Conservation (phyloP, 202 grass and related monocot species). For the Bolboschoenoplectus hybrid region DNA sequence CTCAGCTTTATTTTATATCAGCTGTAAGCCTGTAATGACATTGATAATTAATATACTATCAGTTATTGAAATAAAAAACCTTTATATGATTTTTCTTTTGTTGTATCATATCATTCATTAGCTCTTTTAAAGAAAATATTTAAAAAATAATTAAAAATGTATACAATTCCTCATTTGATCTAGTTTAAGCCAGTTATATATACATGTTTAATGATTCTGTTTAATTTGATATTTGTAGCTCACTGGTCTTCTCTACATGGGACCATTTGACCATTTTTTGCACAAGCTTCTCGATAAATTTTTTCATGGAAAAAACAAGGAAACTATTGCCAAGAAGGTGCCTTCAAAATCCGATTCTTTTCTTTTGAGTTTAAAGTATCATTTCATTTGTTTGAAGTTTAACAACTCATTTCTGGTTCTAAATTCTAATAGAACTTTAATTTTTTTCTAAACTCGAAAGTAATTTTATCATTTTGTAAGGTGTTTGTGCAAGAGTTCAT, state of each 20-base stretch:
- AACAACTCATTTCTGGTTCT: conserved; percentile 11
- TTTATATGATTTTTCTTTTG: neutral
- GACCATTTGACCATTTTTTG: conserved; percentile 55
- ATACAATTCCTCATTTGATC: neutral
- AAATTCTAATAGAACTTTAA: neutral
- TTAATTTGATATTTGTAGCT: conserved; percentile 41
- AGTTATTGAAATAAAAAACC: neutral
- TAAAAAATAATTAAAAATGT: neutral
- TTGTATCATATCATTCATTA: neutral
- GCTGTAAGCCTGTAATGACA: neutral
- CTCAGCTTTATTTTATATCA: conserved; percentile 7
- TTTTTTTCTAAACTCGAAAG: neutral
- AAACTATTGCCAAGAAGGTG: conserved; percentile 52
- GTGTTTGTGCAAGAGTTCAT: conserved; percentile 52
- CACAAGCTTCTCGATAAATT: conserved; percentile 51
- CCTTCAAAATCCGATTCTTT: conserved; percentile 15
- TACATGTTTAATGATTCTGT: neutral
- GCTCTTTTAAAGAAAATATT: neutral
- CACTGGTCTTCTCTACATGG: conserved; percentile 46
- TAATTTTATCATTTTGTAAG: conserved; percentile 24
- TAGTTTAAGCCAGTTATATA: neutral
- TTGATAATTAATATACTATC: too few relatives aligned
- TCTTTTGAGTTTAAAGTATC: neutral
- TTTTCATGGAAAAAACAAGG: conserved; percentile 49
- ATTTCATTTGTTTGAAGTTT: neutral